Percentiles rank a stretch among this genome's conserved stretches.
These are phyloP conservation scores for Ceratocystis cubensis DNA, from an alignment of 2,329 filamentous ascomycete species.

Conservation along the genomic window DNA sequence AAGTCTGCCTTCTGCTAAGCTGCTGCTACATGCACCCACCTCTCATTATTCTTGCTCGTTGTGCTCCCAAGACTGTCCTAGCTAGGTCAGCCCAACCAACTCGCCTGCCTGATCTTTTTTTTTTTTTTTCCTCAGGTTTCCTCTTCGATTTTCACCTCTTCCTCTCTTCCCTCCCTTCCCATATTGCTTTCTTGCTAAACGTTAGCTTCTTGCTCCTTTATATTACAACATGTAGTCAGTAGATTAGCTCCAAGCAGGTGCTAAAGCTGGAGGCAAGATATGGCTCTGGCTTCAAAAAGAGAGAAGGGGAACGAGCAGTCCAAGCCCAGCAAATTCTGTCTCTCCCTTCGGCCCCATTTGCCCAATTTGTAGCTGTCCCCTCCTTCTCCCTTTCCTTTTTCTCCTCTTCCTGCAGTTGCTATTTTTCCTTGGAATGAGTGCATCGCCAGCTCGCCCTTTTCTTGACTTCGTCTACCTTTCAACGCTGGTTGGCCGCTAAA, in stretches of 20 bases:
- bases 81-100: too few species aligned
- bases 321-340: neutral
- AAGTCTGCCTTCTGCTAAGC: too few species aligned
- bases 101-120: neutral
- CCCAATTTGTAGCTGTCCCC: neutral
- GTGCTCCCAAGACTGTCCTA: too few species aligned
- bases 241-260: slow-evolving; percentile 5
- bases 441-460: neutral
- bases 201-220: slow-evolving; percentile 7
- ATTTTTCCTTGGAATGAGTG: neutral
- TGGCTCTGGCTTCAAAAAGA: slow-evolving; percentile 3
- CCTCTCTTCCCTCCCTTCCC: neutral
- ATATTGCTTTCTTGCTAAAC: neutral
- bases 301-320: neutral
- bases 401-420: neutral
- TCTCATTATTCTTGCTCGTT: too few species aligned
- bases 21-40: too few species aligned
- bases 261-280: slow-evolving; percentile 7
- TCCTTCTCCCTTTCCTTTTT: too few species aligned
- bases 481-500: too few species aligned
- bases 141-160: neutral
- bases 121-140: slow-evolving; percentile 17
- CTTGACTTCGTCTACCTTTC: neutral
- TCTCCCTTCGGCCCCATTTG: neutral
- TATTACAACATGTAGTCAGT: neutral